Base-by-base conservation (phyloP, 2,329 filamentous ascomycete species). In the Colletotrichum phormii region DNA sequence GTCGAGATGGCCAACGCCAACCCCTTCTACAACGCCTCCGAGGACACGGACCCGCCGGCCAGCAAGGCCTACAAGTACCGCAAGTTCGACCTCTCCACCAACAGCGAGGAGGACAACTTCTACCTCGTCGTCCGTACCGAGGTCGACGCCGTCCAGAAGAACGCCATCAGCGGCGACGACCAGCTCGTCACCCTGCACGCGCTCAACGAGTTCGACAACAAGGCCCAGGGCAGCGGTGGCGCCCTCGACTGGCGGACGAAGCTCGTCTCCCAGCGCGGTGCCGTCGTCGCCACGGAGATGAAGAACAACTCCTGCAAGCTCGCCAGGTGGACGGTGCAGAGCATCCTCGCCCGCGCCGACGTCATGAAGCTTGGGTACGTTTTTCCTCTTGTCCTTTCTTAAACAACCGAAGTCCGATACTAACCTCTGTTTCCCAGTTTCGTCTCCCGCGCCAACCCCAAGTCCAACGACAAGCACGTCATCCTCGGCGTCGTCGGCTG, bases 241-340 rank as follows among this genome's bases (percentile, higher is more conserved):
- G 97, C 97, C 67, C 89, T 99, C 64, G 97, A 99, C 89, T 99
- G 97, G 97, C 91, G 97, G 82, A 93, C 92, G 77, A 99, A 99
- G 90, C 90, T 99, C 73, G 93, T 94, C 76, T 95, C 92, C 78
- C 95, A 98, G 87, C 93, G 97, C 80, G 97, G 97, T 91, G 97
- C 97, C 70, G 96, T 99, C 55, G 94, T 99, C 31, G 97, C 97
- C 24, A 99, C 97, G 13, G 97, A 99, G 88, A 99, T 99, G 97
- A 99, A 99, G 94, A 99, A 99, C 91, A 99, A 99, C 90, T 95
- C 92, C 81, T 97, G 95, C 93, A 99, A 99, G 89, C 92, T 99
- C 75, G 97, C 97, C 71, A 90, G 97, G 82, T 99, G 97, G 97
- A 98, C 97, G 37, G 95, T 96, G 55, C 97, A 99, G 88, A 94